A percentile compares a stretch with the other conserved stretches of the same genome.
Conservation (phyloP, 2,329 filamentous ascomycete genomes). For the Plectosphaerella sp. region DNA sequence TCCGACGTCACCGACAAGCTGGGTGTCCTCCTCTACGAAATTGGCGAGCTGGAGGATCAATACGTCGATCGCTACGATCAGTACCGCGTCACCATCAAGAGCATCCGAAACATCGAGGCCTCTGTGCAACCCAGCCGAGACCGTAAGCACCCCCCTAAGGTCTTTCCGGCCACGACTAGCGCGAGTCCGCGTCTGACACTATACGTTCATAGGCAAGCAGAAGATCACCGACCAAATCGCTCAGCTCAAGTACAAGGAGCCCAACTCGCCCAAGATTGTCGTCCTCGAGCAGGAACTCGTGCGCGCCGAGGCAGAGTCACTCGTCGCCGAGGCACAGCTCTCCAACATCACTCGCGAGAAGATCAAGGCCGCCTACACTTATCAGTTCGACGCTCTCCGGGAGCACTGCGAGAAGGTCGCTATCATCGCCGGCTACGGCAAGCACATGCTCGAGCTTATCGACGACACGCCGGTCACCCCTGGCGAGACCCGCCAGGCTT, state of each 20-base stretch:
- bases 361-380: conserved; percentile 95
- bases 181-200: conserved; percentile 12
- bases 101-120: conserved; percentile 97
- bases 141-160: conserved; percentile 52
- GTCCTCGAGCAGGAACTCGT: conserved; percentile 98
- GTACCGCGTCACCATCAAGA: conserved; percentile 98
- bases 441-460: conserved; percentile 94
- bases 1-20: conserved; percentile 99
- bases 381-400: conserved; percentile 95
- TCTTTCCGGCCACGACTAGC: neutral
- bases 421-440: conserved; percentile 95
- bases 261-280: conserved; percentile 94
- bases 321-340: conserved; percentile 95
- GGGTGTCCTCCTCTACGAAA: conserved; percentile 95
- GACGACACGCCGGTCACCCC: conserved; percentile 97
- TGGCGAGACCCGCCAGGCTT: conserved; percentile 90
- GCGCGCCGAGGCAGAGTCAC: conserved; percentile 95
- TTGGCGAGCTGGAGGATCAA: conserved; percentile 96
- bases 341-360: conserved; percentile 99
- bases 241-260: conserved; percentile 99
- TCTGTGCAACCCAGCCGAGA: conserved; percentile 97
- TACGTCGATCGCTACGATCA: conserved; percentile 99
- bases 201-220: conserved; percentile 69
- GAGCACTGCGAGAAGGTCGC: conserved; percentile 98
- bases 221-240: conserved; percentile 99